These are phyloP conservation scores for Scenedesmus sp. DNA, from an alignment of 163 green algal genomes.

Conservation along the genomic window DNA sequence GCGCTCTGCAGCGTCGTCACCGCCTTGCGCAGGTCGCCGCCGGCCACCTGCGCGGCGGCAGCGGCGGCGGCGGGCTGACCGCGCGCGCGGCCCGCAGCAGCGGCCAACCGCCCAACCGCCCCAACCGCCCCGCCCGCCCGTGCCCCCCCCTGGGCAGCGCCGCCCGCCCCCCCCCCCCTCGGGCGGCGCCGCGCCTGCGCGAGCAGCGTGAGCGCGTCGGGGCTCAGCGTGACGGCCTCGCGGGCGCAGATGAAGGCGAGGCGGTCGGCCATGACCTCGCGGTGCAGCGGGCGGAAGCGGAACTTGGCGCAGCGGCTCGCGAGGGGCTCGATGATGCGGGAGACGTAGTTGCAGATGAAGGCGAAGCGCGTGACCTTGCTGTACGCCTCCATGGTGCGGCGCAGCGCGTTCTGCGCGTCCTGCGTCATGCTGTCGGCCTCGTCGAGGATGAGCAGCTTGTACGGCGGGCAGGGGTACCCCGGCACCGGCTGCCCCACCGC, in stretches of 20 bases:
- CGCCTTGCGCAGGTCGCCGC: slow-evolving; percentile 91
- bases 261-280: slow-evolving; percentile 80
- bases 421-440: slow-evolving; percentile 98
- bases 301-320: slow-evolving; percentile 92
- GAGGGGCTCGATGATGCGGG: slow-evolving; percentile 96
- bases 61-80: slow-evolving; percentile 41
- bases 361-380: slow-evolving; percentile 95
- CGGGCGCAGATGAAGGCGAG: slow-evolving; percentile 87
- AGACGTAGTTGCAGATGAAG: slow-evolving; percentile 99
- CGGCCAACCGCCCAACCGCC: too few relatives aligned
- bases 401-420: slow-evolving; percentile 92
- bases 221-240: slow-evolving; percentile 71
- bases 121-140: too few relatives aligned
- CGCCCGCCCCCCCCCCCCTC: too few relatives aligned
- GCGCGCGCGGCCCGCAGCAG: too few relatives aligned
- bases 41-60: slow-evolving; percentile 58
- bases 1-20: slow-evolving; percentile 95
- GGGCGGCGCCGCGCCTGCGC: neutral
- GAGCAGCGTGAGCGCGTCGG: slow-evolving; percentile 64
- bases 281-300: slow-evolving; percentile 86
- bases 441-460: slow-evolving; percentile 98
- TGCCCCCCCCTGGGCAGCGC: too few relatives aligned
- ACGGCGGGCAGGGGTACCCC: slow-evolving; percentile 92
- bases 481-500: slow-evolving; percentile 72
- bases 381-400: slow-evolving; percentile 97